These are phyloP conservation scores for Beauveria scarabaeidicola DNA, from an alignment of 2,329 filamentous ascomycete species.

Conservation along the genomic window DNA sequence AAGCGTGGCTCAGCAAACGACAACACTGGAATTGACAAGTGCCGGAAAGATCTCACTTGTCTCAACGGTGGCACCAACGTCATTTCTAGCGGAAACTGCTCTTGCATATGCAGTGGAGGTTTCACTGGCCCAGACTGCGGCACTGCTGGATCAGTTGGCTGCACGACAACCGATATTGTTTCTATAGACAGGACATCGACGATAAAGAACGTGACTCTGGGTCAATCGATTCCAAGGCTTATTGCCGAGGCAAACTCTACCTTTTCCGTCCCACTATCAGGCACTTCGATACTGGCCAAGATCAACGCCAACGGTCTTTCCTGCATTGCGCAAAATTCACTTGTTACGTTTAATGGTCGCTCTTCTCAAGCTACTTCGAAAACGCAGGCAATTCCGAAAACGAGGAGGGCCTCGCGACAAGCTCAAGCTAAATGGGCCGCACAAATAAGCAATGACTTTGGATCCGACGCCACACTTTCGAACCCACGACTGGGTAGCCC, in stretches of 20 bases:
- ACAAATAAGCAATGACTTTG: background rate
- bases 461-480: background rate
- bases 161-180: constrained; percentile 40
- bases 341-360: constrained; percentile 71
- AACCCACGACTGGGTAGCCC: constrained; percentile 1
- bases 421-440: background rate
- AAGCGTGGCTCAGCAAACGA: constrained; percentile 31
- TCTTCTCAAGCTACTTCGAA: constrained; percentile 27
- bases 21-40: constrained; percentile 38
- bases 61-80: constrained; percentile 75
- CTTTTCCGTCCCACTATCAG: constrained; percentile 69
- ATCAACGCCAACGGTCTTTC: constrained; percentile 70
- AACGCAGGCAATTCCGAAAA: background rate
- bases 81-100: constrained; percentile 58
- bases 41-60: constrained; percentile 56
- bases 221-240: constrained; percentile 67
- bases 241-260: constrained; percentile 55
- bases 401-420: constrained; percentile 2
- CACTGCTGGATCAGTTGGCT: constrained; percentile 37
- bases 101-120: constrained; percentile 82
- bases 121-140: constrained; percentile 59
- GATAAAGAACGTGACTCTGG: constrained; percentile 66
- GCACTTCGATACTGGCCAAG: constrained; percentile 60
- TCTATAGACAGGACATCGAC: constrained; percentile 30
- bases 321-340: constrained; percentile 76